phyloP scores from a whole-genome alignment of 768 basidiomycete species.

The Lactifluus piperatus region DNA sequence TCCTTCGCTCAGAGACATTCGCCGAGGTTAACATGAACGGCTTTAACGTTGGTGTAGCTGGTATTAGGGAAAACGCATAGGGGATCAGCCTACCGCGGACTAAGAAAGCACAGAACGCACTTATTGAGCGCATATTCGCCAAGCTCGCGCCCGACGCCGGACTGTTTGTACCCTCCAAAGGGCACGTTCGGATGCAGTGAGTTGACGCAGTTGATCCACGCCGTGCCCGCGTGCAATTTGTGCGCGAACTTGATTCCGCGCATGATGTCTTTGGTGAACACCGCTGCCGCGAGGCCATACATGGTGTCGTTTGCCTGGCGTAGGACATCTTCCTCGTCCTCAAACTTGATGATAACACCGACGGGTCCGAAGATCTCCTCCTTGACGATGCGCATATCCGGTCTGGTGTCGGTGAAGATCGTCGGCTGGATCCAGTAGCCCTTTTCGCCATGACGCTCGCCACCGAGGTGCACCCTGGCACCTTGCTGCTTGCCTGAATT shows the following conservation, averaged over 20 bases:
- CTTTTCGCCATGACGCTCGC: slow-evolving; percentile 40
- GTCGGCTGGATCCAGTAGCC: slow-evolving; percentile 61
- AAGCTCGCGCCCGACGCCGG: slow-evolving; percentile 60
- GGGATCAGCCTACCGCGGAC: background rate
- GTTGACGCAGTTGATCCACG: slow-evolving; percentile 47
- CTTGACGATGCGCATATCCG: slow-evolving; percentile 49
- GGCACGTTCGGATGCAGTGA: slow-evolving; percentile 27
- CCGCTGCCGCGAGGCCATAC: slow-evolving; percentile 81
- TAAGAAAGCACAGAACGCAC: slow-evolving; percentile 23
- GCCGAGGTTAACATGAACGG: slow-evolving; percentile 20
- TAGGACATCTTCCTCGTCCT: slow-evolving; percentile 52
- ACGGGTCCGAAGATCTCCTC: slow-evolving; percentile 64
- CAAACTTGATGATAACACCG: slow-evolving; percentile 58
- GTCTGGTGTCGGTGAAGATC: slow-evolving; percentile 47
- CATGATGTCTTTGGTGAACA: slow-evolving; percentile 75
- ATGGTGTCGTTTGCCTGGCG: slow-evolving; percentile 72
- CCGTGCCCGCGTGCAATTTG: slow-evolving; percentile 72
- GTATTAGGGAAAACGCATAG: background rate
- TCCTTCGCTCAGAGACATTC: background rate
- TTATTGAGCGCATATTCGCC: slow-evolving; percentile 53
- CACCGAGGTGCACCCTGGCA: slow-evolving; percentile 47
- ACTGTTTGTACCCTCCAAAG: slow-evolving; percentile 70
- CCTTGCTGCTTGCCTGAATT: slow-evolving; percentile 48
- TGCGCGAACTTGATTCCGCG: slow-evolving; percentile 67
- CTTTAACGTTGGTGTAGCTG: slow-evolving; percentile 20